phyloP scores from a whole-genome alignment of 2,329 filamentous ascomycete species.

The Claviceps spartinae region DNA sequence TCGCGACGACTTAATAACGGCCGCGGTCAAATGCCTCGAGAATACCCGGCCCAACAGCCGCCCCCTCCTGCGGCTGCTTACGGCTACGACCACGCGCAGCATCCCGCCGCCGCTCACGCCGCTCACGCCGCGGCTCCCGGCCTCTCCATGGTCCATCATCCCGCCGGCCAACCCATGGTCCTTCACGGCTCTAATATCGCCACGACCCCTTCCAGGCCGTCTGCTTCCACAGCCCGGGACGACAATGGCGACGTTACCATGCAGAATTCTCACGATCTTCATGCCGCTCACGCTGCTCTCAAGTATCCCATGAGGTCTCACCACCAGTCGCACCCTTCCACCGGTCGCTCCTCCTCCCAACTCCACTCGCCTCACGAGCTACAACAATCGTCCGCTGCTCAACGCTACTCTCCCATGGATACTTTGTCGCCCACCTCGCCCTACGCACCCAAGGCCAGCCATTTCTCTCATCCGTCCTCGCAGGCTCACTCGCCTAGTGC shows the following conservation, averaged over 20 bases:
- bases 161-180: slow-evolving; percentile 17
- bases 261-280: slow-evolving; percentile 75
- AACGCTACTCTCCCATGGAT: slow-evolving; percentile 95
- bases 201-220: slow-evolving; percentile 36
- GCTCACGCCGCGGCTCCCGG: slow-evolving; percentile 33
- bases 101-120: slow-evolving; percentile 51
- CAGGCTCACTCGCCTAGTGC: slow-evolving; percentile 66
- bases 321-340: slow-evolving; percentile 59
- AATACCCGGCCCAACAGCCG: slow-evolving; percentile 29
- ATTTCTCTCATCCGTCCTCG: slow-evolving; percentile 38
- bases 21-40: slow-evolving; percentile 29
- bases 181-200: slow-evolving; percentile 34
- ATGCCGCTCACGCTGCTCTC: slow-evolving; percentile 69
- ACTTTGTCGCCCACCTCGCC: slow-evolving; percentile 67
- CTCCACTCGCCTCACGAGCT: slow-evolving; percentile 53
- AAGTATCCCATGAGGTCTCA: slow-evolving; percentile 75
- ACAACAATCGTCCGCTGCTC: slow-evolving; percentile 61
- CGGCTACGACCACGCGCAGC: slow-evolving; percentile 54
- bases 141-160: slow-evolving; percentile 14
- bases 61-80: slow-evolving; percentile 14
- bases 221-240: slow-evolving; percentile 46
- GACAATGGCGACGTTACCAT: slow-evolving; percentile 67
- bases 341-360: slow-evolving; percentile 37
- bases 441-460: slow-evolving; percentile 52
- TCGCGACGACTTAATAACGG: slow-evolving; percentile 49